Evolutionary conservation across 169 alveolate genomes (phyloP), one percentile per base, ranked within the genome.

Genomic region (Theileria annulata): DNA sequence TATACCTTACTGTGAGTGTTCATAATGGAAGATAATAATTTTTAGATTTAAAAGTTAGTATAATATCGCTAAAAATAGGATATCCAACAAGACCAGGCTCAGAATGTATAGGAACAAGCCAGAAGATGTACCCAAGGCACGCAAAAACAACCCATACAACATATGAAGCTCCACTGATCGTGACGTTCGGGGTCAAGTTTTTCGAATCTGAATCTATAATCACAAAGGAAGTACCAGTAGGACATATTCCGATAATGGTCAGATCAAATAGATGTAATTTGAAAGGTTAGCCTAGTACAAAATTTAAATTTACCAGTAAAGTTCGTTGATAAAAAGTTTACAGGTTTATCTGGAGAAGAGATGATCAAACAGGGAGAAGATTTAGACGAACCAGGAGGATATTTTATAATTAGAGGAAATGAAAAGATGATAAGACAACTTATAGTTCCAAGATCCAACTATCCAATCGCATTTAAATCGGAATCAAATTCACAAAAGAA

Each of bases 341-440:
- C 70, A 89, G 95, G 96, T 15, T 77, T 95, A 88, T 88, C 93
- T 54, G 93, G 96, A 25, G 90, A 93, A 42, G 98, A 96, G 85
- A 85, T 97, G 91, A 95, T 95, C 31, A 81, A 94, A 66, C 93
- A 93, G 76, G 97, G 99, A 51, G 99, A 98, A 85, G 99, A 98
- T 84, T 91, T 93, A 69, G 96, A 97, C 82, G 99, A 98, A 85
- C 95, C 96, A 56, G 99, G 99, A 27, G 99, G 99, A 12, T 97
- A 97, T 87, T 98, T 98, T 84, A 96, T 98, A 58, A 91, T 98
- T 66, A 98, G 97, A 79, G 99, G 99, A 35, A 93, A 95, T 85
- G 99, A 98, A 88, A 95, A 96, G 83, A 92, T 97, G 48, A 91
- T 98, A 8, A 95, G 99, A 85, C 97, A 95, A 95, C 97, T 98